phyloP scores from a whole-genome alignment of 2,329 filamentous ascomycete genomes.

The Fusarium pseudograminearum region DNA sequence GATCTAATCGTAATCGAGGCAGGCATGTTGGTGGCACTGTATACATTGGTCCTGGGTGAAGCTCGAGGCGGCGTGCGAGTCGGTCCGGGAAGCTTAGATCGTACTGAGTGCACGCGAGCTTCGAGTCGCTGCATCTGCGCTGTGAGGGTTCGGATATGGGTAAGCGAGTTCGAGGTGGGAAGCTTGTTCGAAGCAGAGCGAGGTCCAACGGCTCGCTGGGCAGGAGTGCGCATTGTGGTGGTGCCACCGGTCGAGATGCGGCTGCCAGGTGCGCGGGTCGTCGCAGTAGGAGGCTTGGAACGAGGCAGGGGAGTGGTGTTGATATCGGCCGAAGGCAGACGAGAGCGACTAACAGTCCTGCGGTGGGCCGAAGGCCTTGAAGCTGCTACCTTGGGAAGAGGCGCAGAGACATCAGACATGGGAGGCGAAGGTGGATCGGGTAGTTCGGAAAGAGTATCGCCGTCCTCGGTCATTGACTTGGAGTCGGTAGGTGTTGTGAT shows the following conservation, averaged over 20 bases:
- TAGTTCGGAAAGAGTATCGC: conserved; percentile 70
- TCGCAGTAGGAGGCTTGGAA: conserved; percentile 57
- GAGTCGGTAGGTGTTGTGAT: conserved; percentile 84
- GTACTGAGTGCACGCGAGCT: conserved; percentile 88
- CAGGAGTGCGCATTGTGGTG: conserved; percentile 62
- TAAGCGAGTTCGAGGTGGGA: conserved; percentile 77
- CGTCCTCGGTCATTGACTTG: conserved; percentile 67
- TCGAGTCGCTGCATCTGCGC: conserved; percentile 98
- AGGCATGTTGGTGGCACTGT: conserved; percentile 60
- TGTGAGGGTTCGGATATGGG: conserved; percentile 92
- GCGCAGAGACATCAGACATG: conserved; percentile 84
- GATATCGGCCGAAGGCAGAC: conserved; percentile 67
- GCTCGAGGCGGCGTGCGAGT: conserved; percentile 80
- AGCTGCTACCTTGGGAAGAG: conserved; percentile 63
- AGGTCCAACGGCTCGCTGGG: conserved; percentile 65
- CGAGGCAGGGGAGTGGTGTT: conserved; percentile 70
- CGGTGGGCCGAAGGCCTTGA: conserved; percentile 49
- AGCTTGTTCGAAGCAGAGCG: conserved; percentile 64
- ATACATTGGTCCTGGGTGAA: conserved; percentile 73
- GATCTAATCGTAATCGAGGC: conserved; percentile 74
- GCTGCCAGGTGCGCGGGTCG: conserved; percentile 52
- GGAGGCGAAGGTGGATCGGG: conserved; percentile 93
- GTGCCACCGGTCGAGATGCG: conserved; percentile 61
- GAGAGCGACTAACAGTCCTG: conserved; percentile 53
- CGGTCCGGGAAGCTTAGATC: conserved; percentile 90